phyloP scores from a whole-genome alignment of 2,329 filamentous ascomycete species.

The Apiospora saccharicola region DNA sequence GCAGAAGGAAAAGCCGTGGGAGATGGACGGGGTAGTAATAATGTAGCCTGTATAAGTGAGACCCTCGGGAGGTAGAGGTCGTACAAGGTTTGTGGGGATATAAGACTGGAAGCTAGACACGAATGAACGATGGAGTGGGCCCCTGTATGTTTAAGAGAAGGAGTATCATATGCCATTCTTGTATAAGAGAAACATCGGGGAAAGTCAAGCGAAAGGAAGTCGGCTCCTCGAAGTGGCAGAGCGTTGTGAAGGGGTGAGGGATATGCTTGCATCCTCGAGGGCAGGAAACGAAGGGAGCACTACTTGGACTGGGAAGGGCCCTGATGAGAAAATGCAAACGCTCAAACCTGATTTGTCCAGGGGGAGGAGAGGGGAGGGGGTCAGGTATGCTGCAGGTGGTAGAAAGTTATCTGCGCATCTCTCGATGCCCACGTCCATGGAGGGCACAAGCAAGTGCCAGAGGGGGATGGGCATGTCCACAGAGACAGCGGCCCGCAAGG shows the following conservation, averaged over 20 bases:
- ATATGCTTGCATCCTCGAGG: constrained; percentile 22
- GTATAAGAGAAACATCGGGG: constrained; percentile 23
- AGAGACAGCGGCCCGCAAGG: constrained; percentile 24
- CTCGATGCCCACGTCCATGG: background rate
- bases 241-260: constrained; percentile 20
- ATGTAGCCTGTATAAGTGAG: constrained; percentile 33
- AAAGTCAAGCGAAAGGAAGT: constrained; percentile 22
- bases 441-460: background rate
- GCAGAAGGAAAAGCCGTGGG: constrained; percentile 21
- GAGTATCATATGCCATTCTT: constrained; percentile 26
- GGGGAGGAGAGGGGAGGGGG: background rate
- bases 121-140: constrained; percentile 29
- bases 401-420: background rate
- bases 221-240: constrained; percentile 22
- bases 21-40: constrained; percentile 26
- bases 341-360: constrained; percentile 21
- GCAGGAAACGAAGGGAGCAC: constrained; percentile 10
- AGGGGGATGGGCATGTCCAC: background rate
- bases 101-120: constrained; percentile 29
- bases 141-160: constrained; percentile 10
- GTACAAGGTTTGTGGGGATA: constrained; percentile 36
- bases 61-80: constrained; percentile 30
- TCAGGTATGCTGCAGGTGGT: constrained; percentile 10
- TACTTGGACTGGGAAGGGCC: constrained; percentile 14
- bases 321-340: constrained; percentile 13